Evolutionary conservation across 345 rosid species (phyloP).

Genomic region (Heritiera fomes): DNA sequence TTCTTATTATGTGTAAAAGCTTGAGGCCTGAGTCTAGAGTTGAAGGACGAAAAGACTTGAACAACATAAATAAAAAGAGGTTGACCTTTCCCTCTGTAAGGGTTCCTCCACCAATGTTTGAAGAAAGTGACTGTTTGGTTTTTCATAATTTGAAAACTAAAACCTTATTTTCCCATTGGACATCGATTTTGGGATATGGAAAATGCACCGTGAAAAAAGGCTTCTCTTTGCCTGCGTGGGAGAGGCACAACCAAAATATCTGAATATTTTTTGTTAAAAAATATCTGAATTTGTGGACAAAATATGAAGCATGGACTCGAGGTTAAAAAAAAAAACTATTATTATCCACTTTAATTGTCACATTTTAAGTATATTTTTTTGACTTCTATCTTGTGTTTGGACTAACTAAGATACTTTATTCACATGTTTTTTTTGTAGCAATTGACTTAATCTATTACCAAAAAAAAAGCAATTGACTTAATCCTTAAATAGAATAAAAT

Average conservation of each 20-base stretch:
- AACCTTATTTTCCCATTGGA: neutral
- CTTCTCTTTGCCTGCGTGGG: neutral
- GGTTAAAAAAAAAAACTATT: neutral
- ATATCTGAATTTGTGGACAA: neutral
- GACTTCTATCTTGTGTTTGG: too few species aligned
- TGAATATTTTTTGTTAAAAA: neutral
- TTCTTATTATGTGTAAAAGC: too few species aligned
- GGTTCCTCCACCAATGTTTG: conserved; percentile 3
- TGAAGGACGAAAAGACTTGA: neutral
- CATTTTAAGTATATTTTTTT: neutral
- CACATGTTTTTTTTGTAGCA: too few species aligned
- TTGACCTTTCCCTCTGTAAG: neutral
- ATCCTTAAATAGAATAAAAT: too few species aligned
- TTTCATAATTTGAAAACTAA: neutral
- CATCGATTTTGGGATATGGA: too few species aligned
- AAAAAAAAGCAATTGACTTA: too few species aligned
- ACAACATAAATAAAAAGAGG: neutral
- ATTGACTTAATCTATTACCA: too few species aligned
- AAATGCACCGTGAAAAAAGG: neutral
- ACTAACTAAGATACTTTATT: too few species aligned
- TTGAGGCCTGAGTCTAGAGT: too few species aligned
- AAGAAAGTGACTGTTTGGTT: neutral
- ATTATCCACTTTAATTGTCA: neutral
- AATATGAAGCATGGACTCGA: neutral
- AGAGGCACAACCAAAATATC: too few species aligned